Base-by-base conservation (phyloP, 1,284 basidiomycete species). In the Apiotrichum laibachii region DNA sequence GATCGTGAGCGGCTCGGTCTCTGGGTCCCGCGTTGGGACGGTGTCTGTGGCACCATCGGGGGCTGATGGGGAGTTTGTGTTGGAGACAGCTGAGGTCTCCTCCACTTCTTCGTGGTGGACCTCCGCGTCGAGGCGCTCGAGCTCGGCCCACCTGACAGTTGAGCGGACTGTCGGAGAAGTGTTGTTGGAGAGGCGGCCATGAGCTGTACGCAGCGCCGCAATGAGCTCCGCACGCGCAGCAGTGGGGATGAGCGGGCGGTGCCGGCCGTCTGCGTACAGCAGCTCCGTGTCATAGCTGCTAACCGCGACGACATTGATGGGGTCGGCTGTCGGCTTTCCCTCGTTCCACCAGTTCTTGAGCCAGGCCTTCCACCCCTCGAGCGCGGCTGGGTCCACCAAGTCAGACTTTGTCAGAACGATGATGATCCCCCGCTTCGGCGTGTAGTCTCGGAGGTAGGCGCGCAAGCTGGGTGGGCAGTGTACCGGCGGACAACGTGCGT, bases 341-440 rank as follows among this genome's bases (percentile, higher is more conserved):
- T 21, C 22, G 1, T 63, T 60, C 75, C 86, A 85, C 58, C 75
- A 81, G n/a, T 76, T 58, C 31, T 80, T 79, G 21, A 92, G 81
- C 79, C 87, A 89, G 8, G 75, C 68, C 19, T 80, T 82, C 92
- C 92, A 94, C 1, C 85, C 85, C 7, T 81, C 77, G 8, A 85
- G 82, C 43, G 84, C 82, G 19, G 70, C 76, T 6, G 81, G 80
- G 50, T 85, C 85, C 8, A 88, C 82, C 13, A 90, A 87, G 74
- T 93, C 92, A 21, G 86, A 84, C 73, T 94, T 95, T 9, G 91
- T 94, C 15, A 89, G 82, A 43, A 93, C 86, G 42, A 95, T 81
- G 50, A 95, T 85, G 59, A 88, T 78, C 61, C 86, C 86, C 47
- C 82, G 81, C 9, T 70, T 68, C 0, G 80, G 77, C 51, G 76